A percentile compares a stretch with the other conserved stretches of the same genome.
These are phyloP conservation scores for Mucuna pruriens DNA, from an alignment of 306 rosid species.

Conservation along the genomic window DNA sequence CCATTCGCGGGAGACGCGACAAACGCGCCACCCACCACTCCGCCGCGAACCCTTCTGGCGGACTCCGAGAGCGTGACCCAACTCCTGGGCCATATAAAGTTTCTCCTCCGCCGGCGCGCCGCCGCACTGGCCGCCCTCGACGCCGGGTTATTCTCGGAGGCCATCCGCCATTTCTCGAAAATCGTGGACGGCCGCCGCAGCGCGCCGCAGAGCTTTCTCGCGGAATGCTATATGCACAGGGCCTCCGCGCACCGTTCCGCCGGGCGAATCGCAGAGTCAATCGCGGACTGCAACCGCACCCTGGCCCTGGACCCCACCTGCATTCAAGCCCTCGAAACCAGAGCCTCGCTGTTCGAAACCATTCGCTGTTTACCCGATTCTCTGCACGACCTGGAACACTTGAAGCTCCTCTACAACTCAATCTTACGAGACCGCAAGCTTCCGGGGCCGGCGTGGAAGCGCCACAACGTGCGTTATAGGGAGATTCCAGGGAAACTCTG, in stretches of 20 bases:
- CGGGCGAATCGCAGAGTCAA: constrained; percentile 83
- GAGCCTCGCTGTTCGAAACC: constrained; percentile 79
- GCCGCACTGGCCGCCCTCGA: constrained; percentile 92
- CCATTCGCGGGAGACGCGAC: constrained; percentile 42
- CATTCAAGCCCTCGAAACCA: constrained; percentile 85
- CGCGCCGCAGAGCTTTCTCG: constrained; percentile 90
- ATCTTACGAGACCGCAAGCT: constrained; percentile 84
- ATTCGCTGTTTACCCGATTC: constrained; percentile 87
- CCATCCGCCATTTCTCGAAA: constrained; percentile 91
- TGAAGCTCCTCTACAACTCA: constrained; percentile 85
- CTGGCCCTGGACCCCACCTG: constrained; percentile 75
- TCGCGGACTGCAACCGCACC: constrained; percentile 92
- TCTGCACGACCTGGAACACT: constrained; percentile 87
- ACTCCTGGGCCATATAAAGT: constrained; percentile 82
- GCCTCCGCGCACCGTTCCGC: constrained; percentile 72
- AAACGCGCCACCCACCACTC: constrained; percentile 53
- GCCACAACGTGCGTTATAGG: constrained; percentile 75
- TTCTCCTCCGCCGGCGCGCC: constrained; percentile 77
- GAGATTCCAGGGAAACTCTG: constrained; percentile 91
- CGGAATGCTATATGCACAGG: constrained; percentile 85
- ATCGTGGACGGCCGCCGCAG: constrained; percentile 91
- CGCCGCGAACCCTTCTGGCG: constrained; percentile 49
- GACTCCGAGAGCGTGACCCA: constrained; percentile 66
- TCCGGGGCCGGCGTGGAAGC: constrained; percentile 91
- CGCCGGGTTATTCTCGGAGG: constrained; percentile 82